phyloP scores from a whole-genome alignment of 2,329 filamentous ascomycete genomes.

The Albifimbria verrucaria region DNA sequence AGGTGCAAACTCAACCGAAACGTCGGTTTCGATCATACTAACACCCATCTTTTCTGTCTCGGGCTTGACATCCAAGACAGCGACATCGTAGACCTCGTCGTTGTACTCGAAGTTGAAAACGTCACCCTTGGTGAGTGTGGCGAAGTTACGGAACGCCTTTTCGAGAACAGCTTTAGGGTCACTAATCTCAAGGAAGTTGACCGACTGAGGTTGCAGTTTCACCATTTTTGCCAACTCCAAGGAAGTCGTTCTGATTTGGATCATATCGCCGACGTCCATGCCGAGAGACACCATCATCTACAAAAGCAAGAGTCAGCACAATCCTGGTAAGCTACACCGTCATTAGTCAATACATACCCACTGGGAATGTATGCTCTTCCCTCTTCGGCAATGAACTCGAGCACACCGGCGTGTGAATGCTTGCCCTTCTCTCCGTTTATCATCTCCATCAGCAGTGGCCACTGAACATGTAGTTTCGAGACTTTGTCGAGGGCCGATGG shows the following conservation, averaged over 20 bases:
- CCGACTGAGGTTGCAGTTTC: conserved; percentile 92
- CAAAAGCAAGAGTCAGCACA: conserved; percentile 15
- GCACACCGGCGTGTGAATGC: conserved; percentile 87
- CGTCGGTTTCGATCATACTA: conserved; percentile 92
- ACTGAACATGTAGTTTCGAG: conserved; percentile 91
- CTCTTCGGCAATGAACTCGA: conserved; percentile 97
- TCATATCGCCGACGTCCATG: conserved; percentile 87
- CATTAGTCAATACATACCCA: conserved; percentile 61
- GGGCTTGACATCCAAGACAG: conserved; percentile 90
- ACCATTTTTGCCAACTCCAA: conserved; percentile 87
- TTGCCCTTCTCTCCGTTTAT: conserved; percentile 79
- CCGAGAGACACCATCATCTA: conserved; percentile 91
- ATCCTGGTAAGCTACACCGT: background rate
- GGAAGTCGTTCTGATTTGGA: conserved; percentile 93
- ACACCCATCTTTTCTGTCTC: conserved; percentile 79
- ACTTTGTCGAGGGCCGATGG: conserved; percentile 95
- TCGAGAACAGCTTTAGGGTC: conserved; percentile 97
- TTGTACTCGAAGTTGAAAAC: conserved; percentile 97
- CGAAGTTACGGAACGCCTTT: conserved; percentile 94
- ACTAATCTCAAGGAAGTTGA: conserved; percentile 91
- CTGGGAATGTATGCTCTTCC: conserved; percentile 94
- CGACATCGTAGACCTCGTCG: conserved; percentile 88
- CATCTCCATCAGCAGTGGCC: conserved; percentile 95
- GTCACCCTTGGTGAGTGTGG: conserved; percentile 88
- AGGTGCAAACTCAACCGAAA: conserved; percentile 92